Conservation (phyloP, 805 yeast species). For the Suhomyces kilbournensis region DNA sequence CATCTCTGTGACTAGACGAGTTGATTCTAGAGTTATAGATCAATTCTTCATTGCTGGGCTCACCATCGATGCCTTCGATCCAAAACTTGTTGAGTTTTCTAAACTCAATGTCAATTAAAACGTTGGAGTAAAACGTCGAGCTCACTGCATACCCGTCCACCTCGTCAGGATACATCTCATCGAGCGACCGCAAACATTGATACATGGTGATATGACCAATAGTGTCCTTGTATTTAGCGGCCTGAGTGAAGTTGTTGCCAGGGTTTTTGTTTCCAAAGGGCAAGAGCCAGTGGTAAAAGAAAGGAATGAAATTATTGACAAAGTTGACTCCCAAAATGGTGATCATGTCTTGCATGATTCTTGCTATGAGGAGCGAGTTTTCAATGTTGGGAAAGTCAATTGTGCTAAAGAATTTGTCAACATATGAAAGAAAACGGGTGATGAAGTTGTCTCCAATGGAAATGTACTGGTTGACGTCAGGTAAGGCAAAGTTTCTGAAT, state of each 20-base stretch:
- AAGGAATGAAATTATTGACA: conserved; percentile 43
- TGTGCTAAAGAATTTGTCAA: conserved; percentile 30
- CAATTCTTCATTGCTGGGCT: conserved; percentile 8
- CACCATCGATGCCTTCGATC: conserved; percentile 22
- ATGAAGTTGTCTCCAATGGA: conserved; percentile 41
- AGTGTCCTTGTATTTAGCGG: conserved; percentile 26
- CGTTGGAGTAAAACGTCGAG: conserved; percentile 17
- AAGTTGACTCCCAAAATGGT: conserved; percentile 46
- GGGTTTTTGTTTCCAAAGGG: conserved; percentile 10
- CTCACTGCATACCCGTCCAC: conserved; percentile 18
- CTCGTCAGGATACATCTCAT: conserved; percentile 24
- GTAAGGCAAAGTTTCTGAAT: conserved; percentile 22
- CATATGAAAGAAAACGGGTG: conserved; percentile 34
- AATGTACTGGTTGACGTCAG: conserved; percentile 44
- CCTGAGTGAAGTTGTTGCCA: conserved; percentile 6
- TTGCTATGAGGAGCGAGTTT: conserved; percentile 20
- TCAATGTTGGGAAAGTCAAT: conserved; percentile 22
- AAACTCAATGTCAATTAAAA: conserved; percentile 23
- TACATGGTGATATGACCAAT: conserved; percentile 30
- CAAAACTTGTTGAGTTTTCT: conserved; percentile 26
- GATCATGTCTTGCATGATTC: conserved; percentile 19
- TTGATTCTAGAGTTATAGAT: not conserved
- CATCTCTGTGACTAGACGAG: conserved; percentile 5
- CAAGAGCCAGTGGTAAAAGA: conserved; percentile 44
- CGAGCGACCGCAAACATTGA: conserved; percentile 23